Evolutionary conservation across 208 protist species (phyloP), one percentile per base, ranked within the genome.

Genomic region (Trypanosoma mega): DNA sequence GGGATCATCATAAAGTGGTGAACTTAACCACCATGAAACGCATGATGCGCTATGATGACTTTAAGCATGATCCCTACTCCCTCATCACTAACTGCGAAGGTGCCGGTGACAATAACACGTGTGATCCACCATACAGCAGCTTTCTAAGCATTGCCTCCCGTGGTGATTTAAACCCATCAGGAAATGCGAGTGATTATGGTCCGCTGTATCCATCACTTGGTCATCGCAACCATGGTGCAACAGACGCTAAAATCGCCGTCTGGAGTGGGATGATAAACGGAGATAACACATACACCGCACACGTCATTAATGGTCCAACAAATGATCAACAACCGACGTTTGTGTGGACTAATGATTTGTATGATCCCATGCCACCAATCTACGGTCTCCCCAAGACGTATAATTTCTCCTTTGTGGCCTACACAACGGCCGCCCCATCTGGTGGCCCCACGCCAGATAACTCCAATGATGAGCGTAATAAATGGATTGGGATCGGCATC

Each of bases 1-100:
- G 87, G 11, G 71, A 88, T 23, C 48, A 73, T 1, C 16, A 29
- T 0, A 31, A 23, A 1, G 74, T 94, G 7, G 48, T 36, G n/a
- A 63, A 72, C 50, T 47, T 85, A 12, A 57, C 48, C 26, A 58
- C 57, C 4, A 80, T 84, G 61, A 76, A 71, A 30, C 44, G 43
- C n/a, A 29, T 88, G 7, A 74, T 92, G 61, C 85, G 79, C 26
- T 92, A 82, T 31, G 92, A 92, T 43, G 51, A 94, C 24, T 97
- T 54, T 45, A 52, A 84, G 34, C 63, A 55, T 7, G 92, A 97
- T 69, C 71, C 71, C 18, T 44, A 89, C 8, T 77, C 81, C 5
- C 54, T 58, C 14, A 82, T 82, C 26, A 55, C 70, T 16, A 78
- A 82, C 67, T 81, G 75, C 55, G 69, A n/a, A 3, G 65, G 69